Percentiles rank a stretch among this genome's conserved stretches.
These are phyloP conservation scores for Cystobasidium slooffiae DNA, from an alignment of 1,284 basidiomycete species.

Conservation along the genomic window DNA sequence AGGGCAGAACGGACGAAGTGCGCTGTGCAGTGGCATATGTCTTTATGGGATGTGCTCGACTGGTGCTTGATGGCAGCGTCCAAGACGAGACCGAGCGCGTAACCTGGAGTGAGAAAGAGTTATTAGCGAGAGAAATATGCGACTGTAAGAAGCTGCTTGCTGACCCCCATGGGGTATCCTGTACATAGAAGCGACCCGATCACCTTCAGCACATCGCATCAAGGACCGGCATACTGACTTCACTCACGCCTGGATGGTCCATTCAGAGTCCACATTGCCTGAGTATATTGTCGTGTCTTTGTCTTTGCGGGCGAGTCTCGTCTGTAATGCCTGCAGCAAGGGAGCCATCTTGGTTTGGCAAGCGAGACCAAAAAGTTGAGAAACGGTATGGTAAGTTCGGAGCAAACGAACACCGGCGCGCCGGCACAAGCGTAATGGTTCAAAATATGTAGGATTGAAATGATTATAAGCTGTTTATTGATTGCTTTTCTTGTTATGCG, in stretches of 20 bases:
- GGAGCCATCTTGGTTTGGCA: constrained; percentile 32
- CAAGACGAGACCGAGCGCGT: constrained; percentile 39
- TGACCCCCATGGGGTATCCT: constrained; percentile 41
- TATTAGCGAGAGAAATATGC: not conserved
- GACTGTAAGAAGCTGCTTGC: not conserved
- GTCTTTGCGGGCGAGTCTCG: constrained; percentile 6
- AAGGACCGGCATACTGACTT: not conserved
- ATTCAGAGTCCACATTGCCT: constrained; percentile 40
- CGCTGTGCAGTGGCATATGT: constrained; percentile 41
- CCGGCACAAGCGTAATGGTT: not conserved
- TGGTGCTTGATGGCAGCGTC: constrained; percentile 39
- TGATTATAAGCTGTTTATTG: constrained; percentile 10
- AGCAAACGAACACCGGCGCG: constrained; percentile 12
- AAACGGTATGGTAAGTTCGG: not conserved
- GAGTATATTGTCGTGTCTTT: constrained; percentile 26
- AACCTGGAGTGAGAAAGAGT: not conserved
- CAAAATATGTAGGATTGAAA: not conserved
- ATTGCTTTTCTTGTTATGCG: constrained; percentile 16
- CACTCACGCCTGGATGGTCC: constrained; percentile 42
- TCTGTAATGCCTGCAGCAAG: constrained; percentile 28
- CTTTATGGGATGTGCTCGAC: constrained; percentile 24
- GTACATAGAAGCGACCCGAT: not conserved
- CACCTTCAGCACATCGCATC: constrained; percentile 1
- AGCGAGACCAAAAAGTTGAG: not conserved
- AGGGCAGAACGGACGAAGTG: constrained; percentile 42